These are phyloP conservation scores for Musa balbisiana DNA, from an alignment of 202 grass and related monocot genomes.

Conservation along the genomic window DNA sequence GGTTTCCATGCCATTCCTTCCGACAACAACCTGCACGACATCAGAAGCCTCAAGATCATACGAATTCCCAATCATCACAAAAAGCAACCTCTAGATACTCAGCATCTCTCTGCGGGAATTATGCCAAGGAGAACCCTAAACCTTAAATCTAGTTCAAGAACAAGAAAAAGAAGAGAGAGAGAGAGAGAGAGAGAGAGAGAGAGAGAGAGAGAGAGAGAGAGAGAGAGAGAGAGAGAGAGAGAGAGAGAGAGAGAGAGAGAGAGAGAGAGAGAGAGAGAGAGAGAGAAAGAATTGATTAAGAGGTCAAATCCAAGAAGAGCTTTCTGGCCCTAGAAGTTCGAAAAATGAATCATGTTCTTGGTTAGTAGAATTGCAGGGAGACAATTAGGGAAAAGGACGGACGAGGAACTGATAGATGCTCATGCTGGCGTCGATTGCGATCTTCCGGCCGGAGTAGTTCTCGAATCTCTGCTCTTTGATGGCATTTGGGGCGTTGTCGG, in stretches of 20 bases:
- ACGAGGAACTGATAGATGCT: conserved; percentile 95
- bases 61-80: not conserved
- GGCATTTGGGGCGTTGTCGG: conserved; percentile 54
- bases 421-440: conserved; percentile 71
- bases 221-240: conserved; percentile 11
- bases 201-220: not conserved
- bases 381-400: not conserved
- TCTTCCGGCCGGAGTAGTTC: conserved; percentile 57
- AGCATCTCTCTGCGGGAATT: not conserved
- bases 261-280: not conserved
- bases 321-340: not conserved
- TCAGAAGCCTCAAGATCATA: not conserved
- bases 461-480: conserved; percentile 47
- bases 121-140: too few species aligned
- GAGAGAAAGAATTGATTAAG: not conserved
- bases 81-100: conserved; percentile 25
- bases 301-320: not conserved
- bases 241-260: not conserved
- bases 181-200: conserved; percentile 8
- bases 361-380: not conserved
- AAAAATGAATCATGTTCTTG: not conserved
- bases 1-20: conserved; percentile 63
- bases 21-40: conserved; percentile 50
- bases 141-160: not conserved
- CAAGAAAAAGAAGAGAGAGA: too few species aligned